phyloP scores from a whole-genome alignment of 2,329 filamentous ascomycete genomes.

The Phaeosphaeria sp. region DNA sequence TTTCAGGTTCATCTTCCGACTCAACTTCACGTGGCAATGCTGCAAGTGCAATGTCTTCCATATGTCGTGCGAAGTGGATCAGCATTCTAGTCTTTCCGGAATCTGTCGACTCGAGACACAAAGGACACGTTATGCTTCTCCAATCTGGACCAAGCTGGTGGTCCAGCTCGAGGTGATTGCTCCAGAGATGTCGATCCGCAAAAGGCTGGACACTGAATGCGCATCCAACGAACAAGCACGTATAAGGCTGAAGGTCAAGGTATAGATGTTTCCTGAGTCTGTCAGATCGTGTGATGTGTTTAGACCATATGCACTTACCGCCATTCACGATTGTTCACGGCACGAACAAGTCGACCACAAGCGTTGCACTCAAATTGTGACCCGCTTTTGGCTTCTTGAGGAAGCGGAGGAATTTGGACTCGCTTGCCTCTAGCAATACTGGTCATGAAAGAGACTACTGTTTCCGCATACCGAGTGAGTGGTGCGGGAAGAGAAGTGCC shows the following conservation, averaged over 20 bases:
- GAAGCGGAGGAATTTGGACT: constrained; percentile 22
- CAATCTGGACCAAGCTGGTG: constrained; percentile 24
- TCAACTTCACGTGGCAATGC: constrained; percentile 22
- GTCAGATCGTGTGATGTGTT: not conserved
- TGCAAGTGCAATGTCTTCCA: constrained; percentile 31
- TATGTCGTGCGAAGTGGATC: constrained; percentile 26
- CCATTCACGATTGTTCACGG: constrained; percentile 24
- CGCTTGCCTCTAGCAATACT: constrained; percentile 16
- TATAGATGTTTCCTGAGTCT: constrained; percentile 28
- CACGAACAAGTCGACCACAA: constrained; percentile 20
- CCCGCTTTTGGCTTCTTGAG: constrained; percentile 22
- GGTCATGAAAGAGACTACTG: constrained; percentile 21
- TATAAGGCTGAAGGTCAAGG: constrained; percentile 27
- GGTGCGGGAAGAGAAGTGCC: constrained; percentile 20
- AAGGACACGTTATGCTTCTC: constrained; percentile 18
- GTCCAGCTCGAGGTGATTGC: constrained; percentile 21
- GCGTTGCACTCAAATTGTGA: constrained; percentile 26
- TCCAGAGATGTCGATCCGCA: constrained; percentile 18
- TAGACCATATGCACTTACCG: constrained; percentile 16
- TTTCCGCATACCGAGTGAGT: constrained; percentile 21
- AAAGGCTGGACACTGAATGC: constrained; percentile 18
- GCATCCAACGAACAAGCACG: constrained; percentile 23
- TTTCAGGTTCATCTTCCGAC: constrained; percentile 20
- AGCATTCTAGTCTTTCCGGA: constrained; percentile 17
- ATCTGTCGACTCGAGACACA: constrained; percentile 23